Conservation (phyloP, 1,284 basidiomycete genomes). For the Irpex lacteus region DNA sequence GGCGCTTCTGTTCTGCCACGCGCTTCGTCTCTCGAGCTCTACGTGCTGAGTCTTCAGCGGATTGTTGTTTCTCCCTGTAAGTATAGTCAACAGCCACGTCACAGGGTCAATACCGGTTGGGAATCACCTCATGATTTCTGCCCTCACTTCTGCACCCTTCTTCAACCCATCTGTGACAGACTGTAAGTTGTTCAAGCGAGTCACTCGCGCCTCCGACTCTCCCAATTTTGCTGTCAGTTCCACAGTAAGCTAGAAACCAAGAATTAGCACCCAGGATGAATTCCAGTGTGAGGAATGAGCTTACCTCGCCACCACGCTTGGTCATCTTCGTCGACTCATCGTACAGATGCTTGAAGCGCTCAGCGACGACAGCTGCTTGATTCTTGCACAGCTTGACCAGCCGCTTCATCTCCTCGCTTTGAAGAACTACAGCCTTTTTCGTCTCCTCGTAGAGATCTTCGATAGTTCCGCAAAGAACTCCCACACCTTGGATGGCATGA, state of each 20-base stretch:
- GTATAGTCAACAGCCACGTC: neutral
- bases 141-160: slow-evolving; percentile 1
- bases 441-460: slow-evolving; percentile 7
- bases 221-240: neutral
- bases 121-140: neutral
- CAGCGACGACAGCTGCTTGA: neutral
- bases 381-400: neutral
- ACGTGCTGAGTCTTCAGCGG: neutral
- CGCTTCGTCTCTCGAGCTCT: neutral
- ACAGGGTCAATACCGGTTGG: neutral
- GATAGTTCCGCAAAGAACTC: neutral
- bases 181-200: neutral
- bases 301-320: neutral
- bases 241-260: neutral
- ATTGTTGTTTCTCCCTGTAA: neutral
- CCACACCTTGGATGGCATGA: slow-evolving; percentile 1
- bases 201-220: neutral
- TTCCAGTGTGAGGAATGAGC: neutral
- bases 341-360: neutral
- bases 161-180: neutral
- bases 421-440: neutral
- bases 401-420: neutral
- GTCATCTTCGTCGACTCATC: neutral
- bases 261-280: neutral
- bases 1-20: neutral